Evolutionary conservation across 78 protist species (phyloP).

Genomic region (Dictyostelium brefeldianum): DNA sequence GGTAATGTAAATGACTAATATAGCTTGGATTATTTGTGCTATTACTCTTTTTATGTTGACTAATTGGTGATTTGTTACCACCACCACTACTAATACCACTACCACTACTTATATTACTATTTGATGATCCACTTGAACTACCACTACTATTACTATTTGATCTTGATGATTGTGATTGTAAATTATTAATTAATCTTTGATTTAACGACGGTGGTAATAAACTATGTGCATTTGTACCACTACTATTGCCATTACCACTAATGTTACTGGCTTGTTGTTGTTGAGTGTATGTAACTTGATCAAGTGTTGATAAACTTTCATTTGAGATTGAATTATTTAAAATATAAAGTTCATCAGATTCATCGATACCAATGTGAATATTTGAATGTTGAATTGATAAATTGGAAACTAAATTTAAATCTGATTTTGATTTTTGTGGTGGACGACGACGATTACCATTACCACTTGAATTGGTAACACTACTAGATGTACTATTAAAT

Average conservation of each 20-base stretch:
- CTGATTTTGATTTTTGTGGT: conserved; percentile 72
- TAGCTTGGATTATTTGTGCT: conserved; percentile 14
- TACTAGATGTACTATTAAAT: neutral
- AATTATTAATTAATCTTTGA: conserved; percentile 14
- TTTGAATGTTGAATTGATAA: neutral
- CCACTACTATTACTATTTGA: conserved; percentile 6
- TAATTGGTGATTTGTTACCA: neutral
- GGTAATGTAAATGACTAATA: conserved; percentile 33
- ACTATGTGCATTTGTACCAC: neutral
- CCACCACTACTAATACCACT: conserved; percentile 1
- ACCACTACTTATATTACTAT: neutral
- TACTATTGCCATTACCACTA: no score
- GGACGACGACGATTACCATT: conserved; percentile 25
- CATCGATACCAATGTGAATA: conserved; percentile 5
- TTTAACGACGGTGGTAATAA: conserved; percentile 5
- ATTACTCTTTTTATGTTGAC: conserved; percentile 18
- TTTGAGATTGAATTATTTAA: conserved; percentile 10
- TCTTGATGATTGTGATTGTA: neutral
- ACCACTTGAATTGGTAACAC: neutral
- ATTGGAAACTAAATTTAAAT: conserved; percentile 32
- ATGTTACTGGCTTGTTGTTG: neutral
- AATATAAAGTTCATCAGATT: conserved; percentile 9
- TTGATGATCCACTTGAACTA: neutral
- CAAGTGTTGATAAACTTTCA: neutral
- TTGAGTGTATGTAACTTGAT: neutral